Percentiles rank a stretch among this genome's conserved stretches.
phyloP scores from a whole-genome alignment of 371 early-diverging fungal genomes.

The Mucor irregularis region DNA sequence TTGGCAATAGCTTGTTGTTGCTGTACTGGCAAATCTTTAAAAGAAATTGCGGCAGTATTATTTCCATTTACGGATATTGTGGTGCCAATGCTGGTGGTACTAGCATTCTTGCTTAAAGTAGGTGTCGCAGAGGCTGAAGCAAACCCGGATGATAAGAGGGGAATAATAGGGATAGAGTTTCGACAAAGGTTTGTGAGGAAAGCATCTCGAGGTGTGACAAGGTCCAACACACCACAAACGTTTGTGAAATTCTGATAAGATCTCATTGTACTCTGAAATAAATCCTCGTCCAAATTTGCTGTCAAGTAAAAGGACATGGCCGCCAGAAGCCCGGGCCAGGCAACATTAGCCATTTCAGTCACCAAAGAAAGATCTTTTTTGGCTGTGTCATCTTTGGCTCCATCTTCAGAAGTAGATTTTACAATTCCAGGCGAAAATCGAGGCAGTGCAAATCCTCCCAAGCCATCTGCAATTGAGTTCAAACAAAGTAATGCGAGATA shows the following conservation, averaged over 20 bases:
- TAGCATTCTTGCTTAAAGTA: conserved; percentile 3
- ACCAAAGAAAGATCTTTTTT: conserved; percentile 67
- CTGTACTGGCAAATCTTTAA: conserved; percentile 38
- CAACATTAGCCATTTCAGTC: conserved; percentile 78
- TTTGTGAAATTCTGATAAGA: conserved; percentile 79
- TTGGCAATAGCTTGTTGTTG: conserved; percentile 44
- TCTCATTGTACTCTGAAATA: conserved; percentile 75
- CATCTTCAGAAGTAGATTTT: conserved; percentile 4
- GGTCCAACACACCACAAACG: conserved; percentile 81
- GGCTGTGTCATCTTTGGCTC: not conserved
- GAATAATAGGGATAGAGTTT: conserved; percentile 66
- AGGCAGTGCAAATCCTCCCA: conserved; percentile 70
- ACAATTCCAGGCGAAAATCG: conserved; percentile 46
- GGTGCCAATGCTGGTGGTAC: conserved; percentile 27
- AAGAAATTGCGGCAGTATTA: conserved; percentile 26
- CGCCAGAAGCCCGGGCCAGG: conserved; percentile 86
- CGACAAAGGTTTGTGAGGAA: conserved; percentile 85
- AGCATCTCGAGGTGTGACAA: conserved; percentile 81
- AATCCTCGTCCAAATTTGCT: conserved; percentile 79
- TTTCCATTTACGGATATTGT: conserved; percentile 8
- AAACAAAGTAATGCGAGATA: conserved; percentile 75
- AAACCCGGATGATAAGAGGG: conserved; percentile 45
- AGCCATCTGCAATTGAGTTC: conserved; percentile 68
- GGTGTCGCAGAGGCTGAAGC: conserved; percentile 4
- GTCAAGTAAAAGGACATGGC: conserved; percentile 78